phyloP scores from a whole-genome alignment of 768 basidiomycete species.

The Leccinum truebloodii region DNA sequence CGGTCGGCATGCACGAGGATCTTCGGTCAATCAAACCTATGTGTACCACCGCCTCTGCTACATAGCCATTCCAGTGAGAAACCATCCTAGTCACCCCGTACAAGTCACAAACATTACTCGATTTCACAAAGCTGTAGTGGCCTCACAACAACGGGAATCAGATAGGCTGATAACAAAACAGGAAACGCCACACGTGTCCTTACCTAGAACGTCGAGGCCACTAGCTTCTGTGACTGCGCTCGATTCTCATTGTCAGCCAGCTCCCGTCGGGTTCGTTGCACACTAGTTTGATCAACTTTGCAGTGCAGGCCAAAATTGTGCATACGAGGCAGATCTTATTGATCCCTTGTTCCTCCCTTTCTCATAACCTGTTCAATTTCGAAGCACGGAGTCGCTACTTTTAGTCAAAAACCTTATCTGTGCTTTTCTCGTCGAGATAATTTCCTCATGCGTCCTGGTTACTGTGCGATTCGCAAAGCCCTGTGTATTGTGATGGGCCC shows the following conservation, averaged over 20 bases:
- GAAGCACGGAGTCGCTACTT: conserved; percentile 25
- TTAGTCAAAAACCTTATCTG: conserved; percentile 33
- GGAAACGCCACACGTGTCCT: not conserved
- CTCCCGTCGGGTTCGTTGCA: not conserved
- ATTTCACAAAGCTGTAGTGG: not conserved
- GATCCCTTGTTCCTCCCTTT: conserved; percentile 11
- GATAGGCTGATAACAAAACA: not conserved
- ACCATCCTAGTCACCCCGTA: not conserved
- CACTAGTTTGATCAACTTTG: conserved; percentile 2
- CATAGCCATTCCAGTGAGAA: not conserved
- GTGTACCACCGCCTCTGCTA: not conserved
- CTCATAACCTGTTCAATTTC: conserved; percentile 23
- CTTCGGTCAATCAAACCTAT: not conserved
- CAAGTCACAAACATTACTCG: not conserved
- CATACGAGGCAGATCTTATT: conserved; percentile 23
- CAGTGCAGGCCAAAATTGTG: conserved; percentile 8
- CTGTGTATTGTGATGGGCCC: conserved; percentile 15
- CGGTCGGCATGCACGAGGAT: not conserved
- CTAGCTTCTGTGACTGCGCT: not conserved
- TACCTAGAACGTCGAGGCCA: not conserved
- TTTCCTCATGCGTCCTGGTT: conserved; percentile 24
- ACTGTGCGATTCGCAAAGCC: conserved; percentile 17
- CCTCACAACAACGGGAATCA: not conserved
- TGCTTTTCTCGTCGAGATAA: conserved; percentile 17
- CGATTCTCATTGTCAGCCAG: not conserved